phyloP scores from a whole-genome alignment of 1,139 yeast genomes.

The Meyerozyma guilliermondii region DNA sequence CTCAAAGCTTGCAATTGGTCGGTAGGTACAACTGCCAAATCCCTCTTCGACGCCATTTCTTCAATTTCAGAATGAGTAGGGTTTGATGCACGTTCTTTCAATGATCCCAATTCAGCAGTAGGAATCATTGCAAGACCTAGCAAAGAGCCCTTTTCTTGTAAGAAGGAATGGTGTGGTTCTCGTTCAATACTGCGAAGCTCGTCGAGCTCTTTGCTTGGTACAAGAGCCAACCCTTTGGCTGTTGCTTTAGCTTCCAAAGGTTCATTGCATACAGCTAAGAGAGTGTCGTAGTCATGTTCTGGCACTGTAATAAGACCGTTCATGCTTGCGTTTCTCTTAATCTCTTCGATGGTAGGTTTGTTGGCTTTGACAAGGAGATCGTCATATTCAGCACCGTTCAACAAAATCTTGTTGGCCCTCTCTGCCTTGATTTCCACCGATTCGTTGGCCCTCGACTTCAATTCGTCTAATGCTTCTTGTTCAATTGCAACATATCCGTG shows the following conservation, averaged over 20 bases:
- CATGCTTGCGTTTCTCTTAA: slow-evolving; percentile 21
- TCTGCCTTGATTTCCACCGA: slow-evolving; percentile 21
- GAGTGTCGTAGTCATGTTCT: slow-evolving; percentile 7
- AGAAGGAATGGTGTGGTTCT: neutral
- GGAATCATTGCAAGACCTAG: neutral
- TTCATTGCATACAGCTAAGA: slow-evolving; percentile 10
- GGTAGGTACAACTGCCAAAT: slow-evolving; percentile 8
- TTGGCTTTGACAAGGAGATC: slow-evolving; percentile 29
- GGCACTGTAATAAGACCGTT: slow-evolving; percentile 11
- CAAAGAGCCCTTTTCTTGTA: neutral
- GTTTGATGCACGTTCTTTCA: neutral
- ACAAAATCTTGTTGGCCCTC: slow-evolving; percentile 19
- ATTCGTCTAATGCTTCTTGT: slow-evolving; percentile 7
- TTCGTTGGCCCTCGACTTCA: slow-evolving; percentile 6
- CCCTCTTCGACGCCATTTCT: slow-evolving; percentile 2
- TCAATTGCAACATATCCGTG: slow-evolving; percentile 12
- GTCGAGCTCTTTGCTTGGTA: slow-evolving; percentile 13
- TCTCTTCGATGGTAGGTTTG: slow-evolving; percentile 31
- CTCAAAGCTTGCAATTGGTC: slow-evolving; percentile 2
- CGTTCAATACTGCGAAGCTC: slow-evolving; percentile 8
- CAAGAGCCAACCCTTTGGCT: slow-evolving; percentile 14
- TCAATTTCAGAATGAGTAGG: neutral
- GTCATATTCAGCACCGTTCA: slow-evolving; percentile 25
- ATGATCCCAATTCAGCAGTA: neutral
- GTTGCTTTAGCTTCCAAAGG: slow-evolving; percentile 10